phyloP scores from a whole-genome alignment of 129 eudicot species.

The Heracleum sosnowskyi region DNA sequence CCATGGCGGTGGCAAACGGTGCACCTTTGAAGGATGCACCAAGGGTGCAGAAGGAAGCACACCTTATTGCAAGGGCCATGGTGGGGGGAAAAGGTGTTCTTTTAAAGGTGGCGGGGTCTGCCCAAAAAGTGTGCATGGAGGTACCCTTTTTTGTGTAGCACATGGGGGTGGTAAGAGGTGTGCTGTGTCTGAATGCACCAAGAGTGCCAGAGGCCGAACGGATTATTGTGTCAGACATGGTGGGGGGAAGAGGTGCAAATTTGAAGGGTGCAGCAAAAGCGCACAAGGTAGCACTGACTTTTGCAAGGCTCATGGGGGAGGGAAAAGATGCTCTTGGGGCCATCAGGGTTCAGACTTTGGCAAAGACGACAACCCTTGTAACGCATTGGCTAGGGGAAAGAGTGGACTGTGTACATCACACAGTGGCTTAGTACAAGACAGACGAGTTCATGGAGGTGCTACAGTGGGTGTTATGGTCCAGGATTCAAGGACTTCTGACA shows the following conservation, averaged over 20 bases:
- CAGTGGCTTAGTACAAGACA: constrained; percentile 82
- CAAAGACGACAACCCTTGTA: constrained; percentile 41
- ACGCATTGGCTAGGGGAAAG: constrained; percentile 70
- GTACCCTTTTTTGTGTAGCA: constrained; percentile 84
- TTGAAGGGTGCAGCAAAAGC: constrained; percentile 76
- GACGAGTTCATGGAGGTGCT: constrained; percentile 91
- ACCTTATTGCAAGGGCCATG: constrained; percentile 87
- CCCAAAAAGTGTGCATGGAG: constrained; percentile 95
- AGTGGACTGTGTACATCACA: constrained; percentile 78
- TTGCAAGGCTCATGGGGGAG: constrained; percentile 99
- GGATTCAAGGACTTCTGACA: constrained; percentile 29
- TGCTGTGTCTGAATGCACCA: constrained; percentile 69
- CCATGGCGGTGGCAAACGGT: constrained; percentile 92
- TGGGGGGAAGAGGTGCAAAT: constrained; percentile 85
- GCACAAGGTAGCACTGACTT: constrained; percentile 98
- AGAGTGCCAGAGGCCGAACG: constrained; percentile 91
- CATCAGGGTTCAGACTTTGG: constrained; percentile 69
- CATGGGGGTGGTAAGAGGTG: constrained; percentile 98
- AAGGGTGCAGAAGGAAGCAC: constrained; percentile 99
- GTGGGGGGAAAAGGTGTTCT: constrained; percentile 92
- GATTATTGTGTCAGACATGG: constrained; percentile 94
- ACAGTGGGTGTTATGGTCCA: constrained; percentile 60
- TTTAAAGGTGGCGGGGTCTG: constrained; percentile 75
- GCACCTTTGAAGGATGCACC: constrained; percentile 72
- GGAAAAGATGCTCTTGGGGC: constrained; percentile 91